phyloP scores from a whole-genome alignment of 208 protist genomes.

The Trypanosoma avium region DNA sequence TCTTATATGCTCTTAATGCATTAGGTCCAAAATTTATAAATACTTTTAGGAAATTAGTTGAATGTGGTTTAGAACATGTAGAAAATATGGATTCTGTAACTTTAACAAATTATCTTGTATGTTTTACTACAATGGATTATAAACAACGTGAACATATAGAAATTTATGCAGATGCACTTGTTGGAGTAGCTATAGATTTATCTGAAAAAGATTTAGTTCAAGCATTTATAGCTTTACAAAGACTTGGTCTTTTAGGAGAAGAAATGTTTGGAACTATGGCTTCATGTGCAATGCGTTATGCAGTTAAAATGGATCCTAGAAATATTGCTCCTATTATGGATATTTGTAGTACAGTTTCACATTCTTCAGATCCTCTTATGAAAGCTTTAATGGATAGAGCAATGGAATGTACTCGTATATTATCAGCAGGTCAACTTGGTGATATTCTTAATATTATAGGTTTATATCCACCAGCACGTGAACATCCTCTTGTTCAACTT shows the following conservation, averaged over 20 bases:
- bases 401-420: constrained; percentile 57
- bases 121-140: constrained; percentile 69
- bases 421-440: constrained; percentile 61
- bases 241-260: constrained; percentile 69
- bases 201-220: constrained; percentile 67
- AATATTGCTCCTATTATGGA: constrained; percentile 79
- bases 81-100: constrained; percentile 78
- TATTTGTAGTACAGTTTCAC: constrained; percentile 67
- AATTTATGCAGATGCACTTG: constrained; percentile 84
- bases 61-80: constrained; percentile 67
- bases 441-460: constrained; percentile 67
- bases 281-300: constrained; percentile 42
- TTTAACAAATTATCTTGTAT: constrained; percentile 66
- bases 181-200: constrained; percentile 70
- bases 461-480: constrained; percentile 69
- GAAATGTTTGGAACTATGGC: constrained; percentile 59
- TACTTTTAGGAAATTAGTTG: constrained; percentile 61
- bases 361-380: constrained; percentile 70
- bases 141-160: constrained; percentile 73
- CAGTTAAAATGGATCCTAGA: constrained; percentile 38
- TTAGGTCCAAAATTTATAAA: constrained; percentile 58
- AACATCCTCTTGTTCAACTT: constrained; percentile 60
- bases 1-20: constrained; percentile 42
- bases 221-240: constrained; percentile 67
- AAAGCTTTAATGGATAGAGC: constrained; percentile 54